Evolutionary conservation across 2,329 filamentous ascomycete species (phyloP).

Genomic region (Nemania sp.): DNA sequence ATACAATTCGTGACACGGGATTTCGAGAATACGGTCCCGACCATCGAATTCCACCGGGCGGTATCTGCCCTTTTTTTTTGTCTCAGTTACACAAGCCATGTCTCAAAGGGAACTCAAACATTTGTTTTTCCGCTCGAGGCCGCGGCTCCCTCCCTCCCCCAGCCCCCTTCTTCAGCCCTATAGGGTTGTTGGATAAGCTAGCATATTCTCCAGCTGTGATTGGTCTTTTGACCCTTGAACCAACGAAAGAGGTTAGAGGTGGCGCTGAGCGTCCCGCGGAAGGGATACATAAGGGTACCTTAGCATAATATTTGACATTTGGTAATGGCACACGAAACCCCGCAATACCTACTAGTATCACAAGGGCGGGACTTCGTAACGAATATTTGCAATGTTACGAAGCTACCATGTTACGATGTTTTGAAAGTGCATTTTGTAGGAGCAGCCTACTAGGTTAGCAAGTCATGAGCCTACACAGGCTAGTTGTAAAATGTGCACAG

Average conservation of each 20-base stretch:
- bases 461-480: background rate
- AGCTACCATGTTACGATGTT: too few relatives aligned
- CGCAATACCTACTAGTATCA: too few relatives aligned
- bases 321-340: too few relatives aligned
- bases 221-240: constrained; percentile 6
- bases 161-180: constrained; percentile 30
- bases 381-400: too few relatives aligned
- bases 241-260: constrained; percentile 21
- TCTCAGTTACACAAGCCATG: constrained; percentile 23
- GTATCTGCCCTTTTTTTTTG: background rate
- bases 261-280: background rate
- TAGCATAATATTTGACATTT: too few relatives aligned
- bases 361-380: too few relatives aligned
- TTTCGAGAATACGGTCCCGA: background rate
- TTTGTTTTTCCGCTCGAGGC: constrained; percentile 11
- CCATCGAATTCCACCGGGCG: constrained; percentile 4
- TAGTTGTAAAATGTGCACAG: background rate
- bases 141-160: constrained; percentile 24
- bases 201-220: constrained; percentile 2
- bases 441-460: too few relatives aligned
- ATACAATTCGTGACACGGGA: background rate
- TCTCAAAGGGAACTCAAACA: constrained; percentile 20
- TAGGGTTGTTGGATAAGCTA: constrained; percentile 27
- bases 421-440: too few relatives aligned
- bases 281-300: background rate